Base-by-base conservation (phyloP, 805 yeast species). In the Saccharomycopsis amapae region DNA sequence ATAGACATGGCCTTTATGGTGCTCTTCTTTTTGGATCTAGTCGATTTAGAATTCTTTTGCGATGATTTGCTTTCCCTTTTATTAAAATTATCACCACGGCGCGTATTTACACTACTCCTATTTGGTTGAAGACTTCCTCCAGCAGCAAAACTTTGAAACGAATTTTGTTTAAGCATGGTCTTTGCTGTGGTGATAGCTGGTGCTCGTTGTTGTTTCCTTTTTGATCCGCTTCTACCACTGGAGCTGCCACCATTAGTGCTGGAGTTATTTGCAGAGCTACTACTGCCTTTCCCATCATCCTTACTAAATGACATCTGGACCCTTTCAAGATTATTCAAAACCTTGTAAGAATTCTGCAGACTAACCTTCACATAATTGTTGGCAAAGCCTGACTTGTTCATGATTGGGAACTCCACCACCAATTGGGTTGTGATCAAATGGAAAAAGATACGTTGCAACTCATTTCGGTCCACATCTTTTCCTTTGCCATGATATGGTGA, bases 391-490 rank as follows among this genome's bases (percentile, higher is more conserved):
- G 78, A 73, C 18, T 73, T 77, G 54, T 79, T 85, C 70, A 79
- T 76, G 4, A 81, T 67, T 2, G 87, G 75, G 56, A 79, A 82
- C 59, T 89, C 97, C 48, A 71, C 71, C 30, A 93, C 61, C 12
- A 79, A 71, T 20, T 76, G 75, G 46, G 78, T 78, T 9, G 84
- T 74, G 23, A 86, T 72, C 48, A 93, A 64, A 53, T 81, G 81
- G 60, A 86, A 88, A 52, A 89, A 83, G 5, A 93, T 75, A 51
- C 97, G 69, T 61, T 89, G 96, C 25, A 85, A 71, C 30, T 81
- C 86, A 2, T 78, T 74, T 51, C 79, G 79, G n/a, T 76, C 75
- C 53, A 81, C 58, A 5, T 63, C 67, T 54, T 72, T 76, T 3
- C 96, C 96, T 23, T 64, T 64, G 1, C 96, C 96, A 58, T 84